Evolutionary conservation across 1,284 basidiomycete genomes (phyloP), one percentile per base, ranked within the genome.

Genomic region (Rhodotorula sp.): DNA sequence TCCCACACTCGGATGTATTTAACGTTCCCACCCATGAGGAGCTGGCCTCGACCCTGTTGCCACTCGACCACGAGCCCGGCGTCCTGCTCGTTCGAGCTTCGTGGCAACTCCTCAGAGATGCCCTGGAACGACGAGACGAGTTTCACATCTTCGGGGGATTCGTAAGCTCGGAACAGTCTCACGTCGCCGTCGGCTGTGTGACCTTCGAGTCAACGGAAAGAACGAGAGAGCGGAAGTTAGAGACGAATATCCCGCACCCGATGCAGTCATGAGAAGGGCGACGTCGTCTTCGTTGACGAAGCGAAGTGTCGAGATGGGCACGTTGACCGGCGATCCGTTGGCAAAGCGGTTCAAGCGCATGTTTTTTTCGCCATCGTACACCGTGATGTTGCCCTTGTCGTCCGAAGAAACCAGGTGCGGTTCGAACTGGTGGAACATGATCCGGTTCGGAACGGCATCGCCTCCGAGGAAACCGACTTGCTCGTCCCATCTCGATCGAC

Each of bases 281-380:
- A 93, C 91, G 18, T 93, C 91, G 72, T 97, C 94, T 82, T 99
- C 93, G 80, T 99, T 98, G 82, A 99, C 92, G 79, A 98, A 90
- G 67, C 92, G 87, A n/a, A 97, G 83, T 3, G 91, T 89, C 0
- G 96, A 97, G 74, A 98, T 92, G 71, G 76, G 73, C 15, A 73
- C 71, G 3, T 58, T 51, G 7, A 56, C 84, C 1, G 90, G 87
- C 80, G 96, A 95, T 58, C 92, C 93, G 77, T 98, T 98, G 79
- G 87, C 90, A 82, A 98, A 99, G 62, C 88, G 85, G 74, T 89
- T 90, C 67, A 98, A 80, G 62, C 90, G 87, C 76, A 87, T 88
- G 64, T 89, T 87, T 68, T 87, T 87, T 68, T 91, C 88, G 96
- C 97, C 98, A 79, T 99, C 95, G 88, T 91, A 98, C 21, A 99